Evolutionary conservation across 805 yeast genomes (phyloP).

Genomic region (Maudiozyma saulgeensis): DNA sequence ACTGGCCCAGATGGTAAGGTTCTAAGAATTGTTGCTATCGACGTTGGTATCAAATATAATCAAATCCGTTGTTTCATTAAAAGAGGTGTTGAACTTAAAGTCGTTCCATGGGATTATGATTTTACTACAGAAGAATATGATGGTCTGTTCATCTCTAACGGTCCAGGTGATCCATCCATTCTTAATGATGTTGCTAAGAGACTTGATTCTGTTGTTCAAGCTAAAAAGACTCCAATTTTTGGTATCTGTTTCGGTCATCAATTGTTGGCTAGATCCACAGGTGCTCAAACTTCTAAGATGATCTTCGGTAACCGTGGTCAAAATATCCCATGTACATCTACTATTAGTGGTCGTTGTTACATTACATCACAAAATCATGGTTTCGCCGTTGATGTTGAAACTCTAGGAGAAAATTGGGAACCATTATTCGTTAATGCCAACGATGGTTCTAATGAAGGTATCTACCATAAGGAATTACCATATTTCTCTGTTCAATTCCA

Average conservation of each 20-base stretch:
- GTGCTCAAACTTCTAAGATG: constrained; percentile 84
- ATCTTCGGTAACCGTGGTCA: constrained; percentile 99
- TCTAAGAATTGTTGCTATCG: constrained; percentile 79
- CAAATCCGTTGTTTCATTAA: constrained; percentile 94
- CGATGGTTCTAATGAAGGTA: constrained; percentile 98
- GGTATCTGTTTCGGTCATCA: constrained; percentile 99
- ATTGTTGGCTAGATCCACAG: constrained; percentile 87
- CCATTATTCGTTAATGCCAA: constrained; percentile 92
- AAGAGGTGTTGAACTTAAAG: constrained; percentile 92
- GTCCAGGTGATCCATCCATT: constrained; percentile 98
- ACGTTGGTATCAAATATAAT: constrained; percentile 96
- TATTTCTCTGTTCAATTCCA: constrained; percentile 97
- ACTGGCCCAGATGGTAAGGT: constrained; percentile 66
- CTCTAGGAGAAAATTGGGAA: constrained; percentile 77
- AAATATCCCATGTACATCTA: constrained; percentile 90
- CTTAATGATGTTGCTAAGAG: constrained; percentile 58
- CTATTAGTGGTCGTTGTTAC: constrained; percentile 89
- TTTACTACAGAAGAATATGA: constrained; percentile 74
- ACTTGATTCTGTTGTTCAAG: constrained; percentile 47
- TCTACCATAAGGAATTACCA: constrained; percentile 79
- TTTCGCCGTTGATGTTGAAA: constrained; percentile 80
- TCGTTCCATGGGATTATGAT: constrained; percentile 94
- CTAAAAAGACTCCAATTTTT: constrained; percentile 77
- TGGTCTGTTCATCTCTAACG: constrained; percentile 93
- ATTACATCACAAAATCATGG: constrained; percentile 99